A percentile compares a stretch with the other conserved stretches of the same genome.
Evolutionary conservation across 2,329 filamentous ascomycete genomes (phyloP).

Genomic region (Cucurbitaria berberidis): DNA sequence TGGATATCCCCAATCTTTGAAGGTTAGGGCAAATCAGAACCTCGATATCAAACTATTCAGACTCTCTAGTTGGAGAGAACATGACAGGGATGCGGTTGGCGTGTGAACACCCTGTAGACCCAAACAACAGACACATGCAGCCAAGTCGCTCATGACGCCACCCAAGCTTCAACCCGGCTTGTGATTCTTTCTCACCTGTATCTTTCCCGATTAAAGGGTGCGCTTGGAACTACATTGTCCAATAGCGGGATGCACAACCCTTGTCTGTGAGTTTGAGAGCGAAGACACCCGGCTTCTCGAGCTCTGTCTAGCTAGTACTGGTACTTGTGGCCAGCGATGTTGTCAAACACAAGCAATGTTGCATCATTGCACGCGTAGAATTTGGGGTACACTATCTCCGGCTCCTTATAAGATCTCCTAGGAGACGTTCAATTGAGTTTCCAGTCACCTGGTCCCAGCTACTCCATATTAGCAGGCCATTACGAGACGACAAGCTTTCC

Average conservation of each 20-base stretch:
- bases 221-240: background rate
- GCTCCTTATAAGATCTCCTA: conserved; percentile 20
- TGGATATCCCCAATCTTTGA: too few species aligned
- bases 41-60: too few species aligned
- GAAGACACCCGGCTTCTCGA: conserved; percentile 3
- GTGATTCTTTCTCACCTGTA: background rate
- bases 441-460: conserved; percentile 9
- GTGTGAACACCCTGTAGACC: background rate
- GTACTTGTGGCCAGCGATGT: conserved; percentile 16
- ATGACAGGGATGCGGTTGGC: too few species aligned
- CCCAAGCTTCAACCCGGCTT: background rate
- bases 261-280: conserved; percentile 7
- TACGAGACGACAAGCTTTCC: conserved; percentile 8
- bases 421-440: conserved; percentile 11
- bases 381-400: conserved; percentile 6
- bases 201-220: background rate
- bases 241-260: background rate
- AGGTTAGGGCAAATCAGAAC: too few species aligned
- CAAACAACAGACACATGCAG: background rate
- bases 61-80: too few species aligned
- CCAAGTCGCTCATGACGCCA: conserved; percentile 5
- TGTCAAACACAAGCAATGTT: conserved; percentile 23
- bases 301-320: conserved; percentile 11
- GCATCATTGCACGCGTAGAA: conserved; percentile 23
- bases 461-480: conserved; percentile 10